Base-by-base conservation (phyloP, 2,329 filamentous ascomycete species). In the Beauveria rudraprayagi region DNA sequence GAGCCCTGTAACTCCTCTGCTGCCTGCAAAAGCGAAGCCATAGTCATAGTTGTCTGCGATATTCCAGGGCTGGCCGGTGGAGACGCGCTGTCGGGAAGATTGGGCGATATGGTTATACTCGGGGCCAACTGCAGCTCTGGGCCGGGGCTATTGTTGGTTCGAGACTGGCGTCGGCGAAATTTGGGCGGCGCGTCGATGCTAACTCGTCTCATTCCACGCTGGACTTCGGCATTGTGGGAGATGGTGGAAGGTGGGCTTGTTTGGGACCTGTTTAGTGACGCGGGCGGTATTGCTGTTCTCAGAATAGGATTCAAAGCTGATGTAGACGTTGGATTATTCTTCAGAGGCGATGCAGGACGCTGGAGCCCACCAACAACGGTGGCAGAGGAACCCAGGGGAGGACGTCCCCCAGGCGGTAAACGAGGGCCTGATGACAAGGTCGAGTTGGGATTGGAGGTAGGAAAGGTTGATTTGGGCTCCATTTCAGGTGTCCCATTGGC, bases 401-500 rank as follows among this genome's bases (percentile, higher is more conserved):
- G 75, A 65, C 76, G 80, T 53, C 69, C 28, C 16, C 46, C 75
- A 7, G 72, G 66, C 14, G 75, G 66, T 44, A 77, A 67, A 67
- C 76, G 79, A 50, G 80, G 77, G 59, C 70, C 73, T 51, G 72
- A 75, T 9, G 80, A 83, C 50, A 78, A 71, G 8, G 72, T 72
- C 1, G 82, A 83, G 34, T 73, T 74, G 0, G 81, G 75, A 47
- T 73, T 69, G 59, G 73, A 71, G 10, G 76, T 69, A 55, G 66
- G 70, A 73, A 69, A 65, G 41, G 70, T 67, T 0, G 75, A 67
- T 58, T 76, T 77, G 17, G 65, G 37, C 9, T 70, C 65, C 8
- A 79, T 62, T 61, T 86, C 81, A 2, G 83, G 81, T 16, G 76
- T 76, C 34, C 86, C 86, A 71, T 90, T 89, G 63, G 87, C 89